phyloP scores from a whole-genome alignment of 768 basidiomycete genomes.

The Boletus rubescentipes region DNA sequence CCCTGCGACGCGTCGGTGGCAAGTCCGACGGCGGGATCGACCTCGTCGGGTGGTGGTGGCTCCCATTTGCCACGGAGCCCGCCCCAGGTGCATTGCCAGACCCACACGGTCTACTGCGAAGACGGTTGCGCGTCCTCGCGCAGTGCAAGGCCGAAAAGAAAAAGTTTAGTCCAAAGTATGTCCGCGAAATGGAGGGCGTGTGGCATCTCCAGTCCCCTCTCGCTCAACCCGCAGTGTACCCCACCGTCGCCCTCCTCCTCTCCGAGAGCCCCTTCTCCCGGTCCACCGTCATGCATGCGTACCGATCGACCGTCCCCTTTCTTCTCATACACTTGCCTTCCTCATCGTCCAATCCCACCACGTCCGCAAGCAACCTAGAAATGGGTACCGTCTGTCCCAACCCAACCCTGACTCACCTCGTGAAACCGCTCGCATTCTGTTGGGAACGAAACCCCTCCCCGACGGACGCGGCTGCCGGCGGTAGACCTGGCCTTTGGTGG shows the following conservation, averaged over 20 bases:
- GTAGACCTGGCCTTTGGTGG: slow-evolving; percentile 46
- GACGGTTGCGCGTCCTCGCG: slow-evolving; percentile 71
- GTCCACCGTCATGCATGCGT: slow-evolving; percentile 63
- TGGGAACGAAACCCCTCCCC: slow-evolving; percentile 22
- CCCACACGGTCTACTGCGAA: slow-evolving; percentile 28
- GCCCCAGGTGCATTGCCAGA: slow-evolving; percentile 13
- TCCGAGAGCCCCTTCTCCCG: slow-evolving; percentile 82
- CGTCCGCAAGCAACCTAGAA: background rate
- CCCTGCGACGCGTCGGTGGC: slow-evolving; percentile 77
- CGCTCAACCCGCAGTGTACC: slow-evolving; percentile 1
- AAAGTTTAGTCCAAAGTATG: slow-evolving; percentile 72
- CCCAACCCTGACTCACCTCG: slow-evolving; percentile 20
- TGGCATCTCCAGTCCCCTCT: slow-evolving; percentile 37
- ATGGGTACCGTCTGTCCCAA: slow-evolving; percentile 21
- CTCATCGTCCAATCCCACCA: background rate
- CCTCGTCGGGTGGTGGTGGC: slow-evolving; percentile 91
- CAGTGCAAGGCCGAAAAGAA: slow-evolving; percentile 93
- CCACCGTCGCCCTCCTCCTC: slow-evolving; percentile 66
- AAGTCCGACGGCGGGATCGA: slow-evolving; percentile 89
- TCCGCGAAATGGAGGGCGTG: slow-evolving; percentile 93
- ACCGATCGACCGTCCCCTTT: slow-evolving; percentile 75
- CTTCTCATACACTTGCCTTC: slow-evolving; percentile 74
- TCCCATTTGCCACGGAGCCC: slow-evolving; percentile 42
- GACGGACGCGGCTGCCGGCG: background rate
- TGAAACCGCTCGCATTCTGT: slow-evolving; percentile 19